Evolutionary conservation across 1,284 basidiomycete species (phyloP).

Genomic region (Rhizopogon parksii): DNA sequence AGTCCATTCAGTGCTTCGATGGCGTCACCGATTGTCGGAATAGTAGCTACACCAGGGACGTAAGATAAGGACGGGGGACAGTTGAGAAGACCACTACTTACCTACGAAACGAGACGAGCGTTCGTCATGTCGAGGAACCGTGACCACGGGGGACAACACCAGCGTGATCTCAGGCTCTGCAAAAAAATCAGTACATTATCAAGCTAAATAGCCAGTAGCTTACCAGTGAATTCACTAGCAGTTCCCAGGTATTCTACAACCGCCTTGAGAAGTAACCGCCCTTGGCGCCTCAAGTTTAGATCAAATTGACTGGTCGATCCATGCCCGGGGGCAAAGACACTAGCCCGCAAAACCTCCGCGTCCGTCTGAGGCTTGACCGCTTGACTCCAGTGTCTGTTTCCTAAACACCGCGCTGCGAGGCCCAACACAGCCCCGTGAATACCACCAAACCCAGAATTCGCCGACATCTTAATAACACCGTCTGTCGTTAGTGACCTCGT

Average conservation of each 20-base stretch:
- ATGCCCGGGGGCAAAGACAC: conserved; percentile 46
- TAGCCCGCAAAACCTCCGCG: conserved; percentile 54
- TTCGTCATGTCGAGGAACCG: conserved; percentile 40
- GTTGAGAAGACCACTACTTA: conserved; percentile 12
- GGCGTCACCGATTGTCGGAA: conserved; percentile 73
- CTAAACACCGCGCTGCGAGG: conserved; percentile 73
- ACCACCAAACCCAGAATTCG: conserved; percentile 71
- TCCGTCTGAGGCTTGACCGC: conserved; percentile 66
- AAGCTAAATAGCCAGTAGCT: conserved; percentile 4
- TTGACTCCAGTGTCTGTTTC: conserved; percentile 52
- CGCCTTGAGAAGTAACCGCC: conserved; percentile 51
- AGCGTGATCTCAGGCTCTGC: conserved; percentile 61
- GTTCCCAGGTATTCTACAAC: conserved; percentile 60
- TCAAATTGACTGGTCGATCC: conserved; percentile 54
- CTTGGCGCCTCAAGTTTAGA: conserved; percentile 42
- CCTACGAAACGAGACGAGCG: conserved; percentile 35
- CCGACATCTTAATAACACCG: conserved; percentile 38
- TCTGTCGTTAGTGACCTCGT: conserved; percentile 1
- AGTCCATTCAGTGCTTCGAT: conserved; percentile 63
- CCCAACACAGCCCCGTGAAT: conserved; percentile 78
- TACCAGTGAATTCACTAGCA: conserved; percentile 64
- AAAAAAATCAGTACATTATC: background rate
- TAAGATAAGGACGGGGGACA: background rate
- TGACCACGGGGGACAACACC: conserved; percentile 56
- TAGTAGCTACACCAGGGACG: conserved; percentile 39